Conservation (phyloP, 306 rosid genomes). For the Casuarina glauca region DNA sequence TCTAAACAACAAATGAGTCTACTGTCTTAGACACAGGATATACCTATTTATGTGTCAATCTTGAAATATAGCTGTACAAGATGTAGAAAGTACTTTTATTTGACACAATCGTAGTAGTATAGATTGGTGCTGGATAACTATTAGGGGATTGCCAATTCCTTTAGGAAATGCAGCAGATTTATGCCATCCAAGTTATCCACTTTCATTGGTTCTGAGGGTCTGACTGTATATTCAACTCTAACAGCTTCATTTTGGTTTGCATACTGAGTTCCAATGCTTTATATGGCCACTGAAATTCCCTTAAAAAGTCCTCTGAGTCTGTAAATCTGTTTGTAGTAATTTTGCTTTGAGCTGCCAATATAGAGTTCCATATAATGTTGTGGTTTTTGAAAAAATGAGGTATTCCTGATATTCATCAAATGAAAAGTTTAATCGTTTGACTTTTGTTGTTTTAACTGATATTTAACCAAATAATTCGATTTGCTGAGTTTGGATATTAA, state of each 20-base stretch:
- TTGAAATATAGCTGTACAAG: neutral
- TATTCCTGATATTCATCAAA: neutral
- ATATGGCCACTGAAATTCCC: conserved; percentile 1
- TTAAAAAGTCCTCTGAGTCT: neutral
- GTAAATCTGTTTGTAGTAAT: neutral
- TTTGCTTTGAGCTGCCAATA: neutral
- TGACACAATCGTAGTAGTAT: neutral
- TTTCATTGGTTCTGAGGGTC: neutral
- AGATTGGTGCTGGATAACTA: neutral
- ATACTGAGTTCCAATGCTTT: neutral
- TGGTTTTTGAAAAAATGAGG: neutral
- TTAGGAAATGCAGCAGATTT: neutral
- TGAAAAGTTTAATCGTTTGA: neutral
- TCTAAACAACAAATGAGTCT: conserved; percentile 1
- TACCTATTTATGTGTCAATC: conserved; percentile 6
- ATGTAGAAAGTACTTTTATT: neutral
- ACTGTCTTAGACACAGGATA: neutral
- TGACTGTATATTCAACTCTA: neutral
- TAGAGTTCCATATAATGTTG: neutral
- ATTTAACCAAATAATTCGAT: neutral
- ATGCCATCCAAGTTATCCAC: neutral
- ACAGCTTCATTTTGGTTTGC: neutral
- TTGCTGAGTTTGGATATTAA: neutral
- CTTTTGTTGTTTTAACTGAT: neutral
- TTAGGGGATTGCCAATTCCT: neutral